Conservation (phyloP, 2,329 filamentous ascomycete genomes). For the Colletotrichum coccodes region DNA sequence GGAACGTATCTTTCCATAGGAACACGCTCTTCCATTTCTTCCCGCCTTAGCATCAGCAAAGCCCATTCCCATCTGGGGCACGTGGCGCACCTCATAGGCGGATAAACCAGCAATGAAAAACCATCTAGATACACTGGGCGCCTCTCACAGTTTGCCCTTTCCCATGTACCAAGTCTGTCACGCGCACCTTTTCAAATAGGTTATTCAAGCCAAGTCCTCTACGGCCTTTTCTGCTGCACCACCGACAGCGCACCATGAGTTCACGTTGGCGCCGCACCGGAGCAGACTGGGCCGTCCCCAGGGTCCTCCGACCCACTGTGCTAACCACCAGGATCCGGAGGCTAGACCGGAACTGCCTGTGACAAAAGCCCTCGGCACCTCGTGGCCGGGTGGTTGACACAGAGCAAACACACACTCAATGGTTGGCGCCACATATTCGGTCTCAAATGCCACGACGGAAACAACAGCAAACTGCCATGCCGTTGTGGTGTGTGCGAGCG, state of each 20-base stretch:
- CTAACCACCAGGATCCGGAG: not conserved
- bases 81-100: constrained; percentile 23
- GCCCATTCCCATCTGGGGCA: constrained; percentile 1
- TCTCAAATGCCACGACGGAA: not conserved
- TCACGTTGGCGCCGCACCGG: not conserved
- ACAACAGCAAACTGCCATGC: not conserved
- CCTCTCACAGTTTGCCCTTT: not conserved
- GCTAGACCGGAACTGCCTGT: not conserved
- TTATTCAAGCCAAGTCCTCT: not conserved
- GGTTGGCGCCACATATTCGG: not conserved
- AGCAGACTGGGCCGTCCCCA: not conserved
- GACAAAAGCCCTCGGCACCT: not conserved
- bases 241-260: not conserved
- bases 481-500: not conserved
- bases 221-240: not conserved
- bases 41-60: not conserved
- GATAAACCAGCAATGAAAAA: constrained; percentile 7
- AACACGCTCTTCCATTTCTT: too few species aligned
- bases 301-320: not conserved
- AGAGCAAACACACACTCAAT: not conserved
- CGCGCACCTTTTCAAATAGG: not conserved
- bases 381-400: not conserved
- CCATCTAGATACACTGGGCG: not conserved
- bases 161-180: not conserved
- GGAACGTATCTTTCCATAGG: not conserved